Base-by-base conservation (phyloP, 2,329 filamentous ascomycete genomes). In the Calonectria hawksworthii region DNA sequence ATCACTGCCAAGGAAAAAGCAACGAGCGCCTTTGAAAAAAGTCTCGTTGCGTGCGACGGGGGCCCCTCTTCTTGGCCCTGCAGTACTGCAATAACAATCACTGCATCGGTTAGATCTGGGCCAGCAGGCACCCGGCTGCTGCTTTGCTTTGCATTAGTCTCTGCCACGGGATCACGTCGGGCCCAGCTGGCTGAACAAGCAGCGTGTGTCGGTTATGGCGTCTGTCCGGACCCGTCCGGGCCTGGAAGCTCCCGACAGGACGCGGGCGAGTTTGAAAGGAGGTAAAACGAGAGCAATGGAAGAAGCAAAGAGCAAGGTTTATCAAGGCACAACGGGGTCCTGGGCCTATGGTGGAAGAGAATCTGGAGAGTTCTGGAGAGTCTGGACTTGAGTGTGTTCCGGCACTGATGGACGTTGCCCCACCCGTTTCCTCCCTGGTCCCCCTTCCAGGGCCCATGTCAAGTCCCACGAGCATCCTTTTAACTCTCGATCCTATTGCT, bases 121-220 rank as follows among this genome's bases (percentile, higher is more conserved):
- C 38, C 61, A 50, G 38, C 26, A 26, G 41, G 28, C 61, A 63
- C 34, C 34, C 34, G 56, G 23, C 34, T 38, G 38, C 41, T 50
- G 26, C 28, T 65, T 65, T 65, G 61, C 61, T 65, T 65, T 65
- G 61, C 61, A 47, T 65, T 65, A 47, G 61, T 34, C 26, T 41
- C 61, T 41, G 26, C 61, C 61, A 65, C 61, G 61, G 38, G 38
- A 50, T 50, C 34, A 38, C 23, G 36, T 63, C 36, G 28, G 28
- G 52, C 16, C 28, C 52, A 56, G 30, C 26, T 56, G 52, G 56
- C 56, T 18, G 23, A 41, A 41, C n/a, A n/a, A 23, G 30, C 50
- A 41, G 36, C 50, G 44, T 50, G n/a, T 4, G 23, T 63, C 56
- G 65, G 65, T 38, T 68, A 28, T 54, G 56, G 56, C 56, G 56